Base-by-base conservation (phyloP, 2,329 filamentous ascomycete species). In the Monilinia fructicola region DNA sequence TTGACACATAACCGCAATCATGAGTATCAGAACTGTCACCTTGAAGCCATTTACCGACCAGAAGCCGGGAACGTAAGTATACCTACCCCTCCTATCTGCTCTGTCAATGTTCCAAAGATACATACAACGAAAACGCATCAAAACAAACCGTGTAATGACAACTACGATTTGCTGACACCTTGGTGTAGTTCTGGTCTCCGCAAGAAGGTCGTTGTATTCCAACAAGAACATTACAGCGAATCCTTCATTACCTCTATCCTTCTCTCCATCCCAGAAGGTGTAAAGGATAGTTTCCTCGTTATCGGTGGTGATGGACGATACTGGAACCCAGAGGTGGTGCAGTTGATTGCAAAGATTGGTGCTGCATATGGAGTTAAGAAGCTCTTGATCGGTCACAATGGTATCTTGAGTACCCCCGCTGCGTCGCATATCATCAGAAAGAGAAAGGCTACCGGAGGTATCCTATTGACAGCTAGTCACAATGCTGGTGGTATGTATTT, bases 291-390 rank as follows among this genome's bases (percentile, higher is more conserved):
- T 55, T 94, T 92, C 82, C 89, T 99, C 72, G 94, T 99, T 79
- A 97, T 99, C 78, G 95, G 93, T 76, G 95, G 95, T 76, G 95
- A 99, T 83, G 95, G 95, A 69, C 91, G 95, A 72, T 99, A 88
- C 86, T 98, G 90, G 87, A 99, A 99, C 82, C 91, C 93, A 55
- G 94, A 98, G 79, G 94, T 96, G 69, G 90, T 96, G 73, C 94
- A 98, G 82, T 81, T 96, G 80, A 98, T 98, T 78, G 94, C 94
- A 74, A 97, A 97, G 85, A 98, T 99, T 76, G 90, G 93, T 78
- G 91, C 92, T 73, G 95, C 93, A 64, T 98, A 99, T 77, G 95
- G 95, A 70, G 95, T 98, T 77, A 98, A 97, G 91, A 99, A 98
- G 88, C 88, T 99, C 66, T 80, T 99, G 77, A 91, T 99, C 81